Percentiles rank a stretch among this genome's conserved stretches.
Conservation (phyloP, 495 filamentous ascomycete genomes). For the Cercophora samala region DNA sequence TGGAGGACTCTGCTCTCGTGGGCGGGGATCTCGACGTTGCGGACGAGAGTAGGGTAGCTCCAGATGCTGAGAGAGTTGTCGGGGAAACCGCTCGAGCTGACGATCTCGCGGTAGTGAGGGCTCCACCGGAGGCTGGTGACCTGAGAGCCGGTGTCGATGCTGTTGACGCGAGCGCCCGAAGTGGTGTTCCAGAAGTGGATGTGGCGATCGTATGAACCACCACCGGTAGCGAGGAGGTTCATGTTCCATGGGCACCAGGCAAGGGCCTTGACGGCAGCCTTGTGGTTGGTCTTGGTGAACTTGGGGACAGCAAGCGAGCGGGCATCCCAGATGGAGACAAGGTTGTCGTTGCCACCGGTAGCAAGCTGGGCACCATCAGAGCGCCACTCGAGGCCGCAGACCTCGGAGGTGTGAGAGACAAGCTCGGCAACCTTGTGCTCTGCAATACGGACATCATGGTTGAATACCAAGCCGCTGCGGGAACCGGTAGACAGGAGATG, state of each 20-base stretch:
- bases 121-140: conserved; percentile 95
- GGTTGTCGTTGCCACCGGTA: conserved; percentile 96
- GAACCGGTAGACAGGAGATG: conserved; percentile 93
- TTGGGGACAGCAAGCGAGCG: conserved; percentile 88
- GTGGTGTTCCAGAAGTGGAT: conserved; percentile 99
- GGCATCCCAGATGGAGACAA: conserved; percentile 98
- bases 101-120: conserved; percentile 94
- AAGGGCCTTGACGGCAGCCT: conserved; percentile 94
- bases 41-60: conserved; percentile 94
- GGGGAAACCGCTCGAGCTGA: conserved; percentile 95
- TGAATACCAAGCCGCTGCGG: conserved; percentile 92
- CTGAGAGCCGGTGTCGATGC: conserved; percentile 96
- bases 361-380: conserved; percentile 94
- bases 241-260: conserved; percentile 99
- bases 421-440: conserved; percentile 98
- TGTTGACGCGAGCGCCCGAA: conserved; percentile 94
- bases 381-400: conserved; percentile 97
- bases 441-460: conserved; percentile 97
- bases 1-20: conserved; percentile 96
- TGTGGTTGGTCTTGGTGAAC: conserved; percentile 99
- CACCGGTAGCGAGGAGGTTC: conserved; percentile 93
- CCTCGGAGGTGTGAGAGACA: conserved; percentile 92
- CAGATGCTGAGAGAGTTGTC: conserved; percentile 98
- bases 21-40: conserved; percentile 97
- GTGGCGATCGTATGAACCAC: conserved; percentile 92